Evolutionary conservation across 1,284 basidiomycete species (phyloP).

Genomic region (Leccinum brunneo-olivaceum): DNA sequence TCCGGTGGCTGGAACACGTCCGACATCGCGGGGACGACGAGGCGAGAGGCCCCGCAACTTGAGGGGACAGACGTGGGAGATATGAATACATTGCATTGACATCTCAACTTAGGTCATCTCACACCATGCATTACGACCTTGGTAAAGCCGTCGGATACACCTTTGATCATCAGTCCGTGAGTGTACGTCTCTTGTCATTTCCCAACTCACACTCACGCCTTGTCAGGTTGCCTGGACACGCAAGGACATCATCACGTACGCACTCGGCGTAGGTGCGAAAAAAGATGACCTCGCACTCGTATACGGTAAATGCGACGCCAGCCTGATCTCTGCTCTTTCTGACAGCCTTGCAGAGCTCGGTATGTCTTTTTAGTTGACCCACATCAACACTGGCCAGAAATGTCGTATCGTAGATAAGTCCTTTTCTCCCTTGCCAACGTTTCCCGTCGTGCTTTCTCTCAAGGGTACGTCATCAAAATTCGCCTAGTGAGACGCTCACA

Average conservation of each 20-base stretch:
- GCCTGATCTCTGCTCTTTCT: not conserved
- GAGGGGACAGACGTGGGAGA: constrained; percentile 3
- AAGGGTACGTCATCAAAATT: constrained; percentile 40
- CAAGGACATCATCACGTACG: constrained; percentile 28
- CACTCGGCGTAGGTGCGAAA: constrained; percentile 28
- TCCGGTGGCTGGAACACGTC: constrained; percentile 9
- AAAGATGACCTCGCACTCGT: constrained; percentile 27
- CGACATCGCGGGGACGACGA: constrained; percentile 12
- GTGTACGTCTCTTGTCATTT: not conserved
- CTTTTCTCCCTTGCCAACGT: constrained; percentile 51
- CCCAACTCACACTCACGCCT: not conserved
- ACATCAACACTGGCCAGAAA: not conserved
- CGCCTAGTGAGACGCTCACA: not conserved
- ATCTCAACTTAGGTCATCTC: too few species aligned
- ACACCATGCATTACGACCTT: constrained; percentile 21
- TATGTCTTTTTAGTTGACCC: constrained; percentile 10
- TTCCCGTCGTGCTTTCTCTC: constrained; percentile 44
- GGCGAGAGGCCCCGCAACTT: not conserved
- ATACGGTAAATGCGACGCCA: constrained; percentile 21
- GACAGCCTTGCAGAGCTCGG: constrained; percentile 25
- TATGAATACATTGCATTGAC: too few species aligned
- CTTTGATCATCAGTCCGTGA: constrained; percentile 20
- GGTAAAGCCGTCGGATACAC: constrained; percentile 23
- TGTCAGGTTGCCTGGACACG: constrained; percentile 29
- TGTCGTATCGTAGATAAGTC: constrained; percentile 37